These are phyloP conservation scores for Cadophora malorum DNA, from an alignment of 2,329 filamentous ascomycete species.

Conservation along the genomic window DNA sequence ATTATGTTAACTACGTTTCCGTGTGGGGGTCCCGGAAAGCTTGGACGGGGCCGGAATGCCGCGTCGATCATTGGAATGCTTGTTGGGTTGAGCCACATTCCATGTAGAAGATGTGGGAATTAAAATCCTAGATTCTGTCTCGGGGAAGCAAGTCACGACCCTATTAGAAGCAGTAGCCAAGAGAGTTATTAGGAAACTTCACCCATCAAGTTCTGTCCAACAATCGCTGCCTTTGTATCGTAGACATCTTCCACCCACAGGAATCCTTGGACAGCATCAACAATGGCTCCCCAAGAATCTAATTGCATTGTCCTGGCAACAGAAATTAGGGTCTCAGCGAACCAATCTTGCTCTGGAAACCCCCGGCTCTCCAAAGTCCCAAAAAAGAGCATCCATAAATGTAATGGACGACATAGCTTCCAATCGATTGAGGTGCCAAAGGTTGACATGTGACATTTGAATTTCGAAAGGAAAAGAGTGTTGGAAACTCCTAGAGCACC, in stretches of 20 bases:
- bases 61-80: background rate
- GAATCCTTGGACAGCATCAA: background rate
- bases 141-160: background rate
- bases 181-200: slow-evolving; percentile 26
- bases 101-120: background rate
- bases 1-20: background rate
- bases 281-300: slow-evolving; percentile 7
- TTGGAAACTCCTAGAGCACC: slow-evolving; percentile 15
- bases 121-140: background rate
- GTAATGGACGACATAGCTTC: background rate
- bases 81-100: background rate
- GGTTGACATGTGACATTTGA: slow-evolving; percentile 6
- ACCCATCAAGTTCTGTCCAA: slow-evolving; percentile 21
- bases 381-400: slow-evolving; percentile 22
- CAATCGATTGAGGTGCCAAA: background rate
- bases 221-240: background rate
- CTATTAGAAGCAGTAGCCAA: background rate
- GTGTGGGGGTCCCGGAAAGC: background rate
- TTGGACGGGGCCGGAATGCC: background rate
- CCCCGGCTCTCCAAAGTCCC: slow-evolving; percentile 15
- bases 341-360: slow-evolving; percentile 16
- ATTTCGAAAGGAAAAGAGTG: slow-evolving; percentile 9
- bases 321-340: background rate
- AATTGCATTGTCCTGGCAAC: slow-evolving; percentile 2
- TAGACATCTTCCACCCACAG: slow-evolving; percentile 16